Conservation (phyloP, 139 green algal genomes). For the Tetratostichococcus sp. region DNA sequence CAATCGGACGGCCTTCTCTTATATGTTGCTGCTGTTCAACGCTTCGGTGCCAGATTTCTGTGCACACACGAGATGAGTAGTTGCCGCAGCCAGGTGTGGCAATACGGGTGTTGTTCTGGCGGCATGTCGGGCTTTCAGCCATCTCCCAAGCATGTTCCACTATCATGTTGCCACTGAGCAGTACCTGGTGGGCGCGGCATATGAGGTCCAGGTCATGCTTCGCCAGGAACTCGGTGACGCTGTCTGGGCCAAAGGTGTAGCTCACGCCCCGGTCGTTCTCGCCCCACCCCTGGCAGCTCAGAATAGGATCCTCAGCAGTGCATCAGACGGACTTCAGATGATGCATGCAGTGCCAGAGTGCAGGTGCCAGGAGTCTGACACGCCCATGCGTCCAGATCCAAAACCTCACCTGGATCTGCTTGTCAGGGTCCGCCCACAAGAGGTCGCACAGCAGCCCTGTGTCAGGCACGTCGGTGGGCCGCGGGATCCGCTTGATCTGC, state of each 20-base stretch:
- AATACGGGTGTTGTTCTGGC: no score
- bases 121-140: no score
- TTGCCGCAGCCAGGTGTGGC: no score
- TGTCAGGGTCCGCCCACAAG: slow-evolving; percentile 99
- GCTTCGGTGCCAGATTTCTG: no score
- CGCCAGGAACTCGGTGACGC: slow-evolving; percentile 92
- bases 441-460: slow-evolving; percentile 97
- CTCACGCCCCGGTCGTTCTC: slow-evolving; percentile 98
- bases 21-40: no score
- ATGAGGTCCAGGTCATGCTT: slow-evolving; percentile 97
- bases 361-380: no score
- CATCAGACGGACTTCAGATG: no score
- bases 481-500: slow-evolving; percentile 95
- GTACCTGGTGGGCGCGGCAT: slow-evolving; percentile 92
- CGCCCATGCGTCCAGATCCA: no score
- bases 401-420: slow-evolving; percentile 72
- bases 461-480: slow-evolving; percentile 96
- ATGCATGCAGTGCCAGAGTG: no score
- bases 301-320: background rate
- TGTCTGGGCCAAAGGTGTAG: slow-evolving; percentile 97
- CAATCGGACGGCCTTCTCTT: no score
- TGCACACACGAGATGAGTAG: no score
- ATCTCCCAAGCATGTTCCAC: no score
- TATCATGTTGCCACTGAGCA: background rate
- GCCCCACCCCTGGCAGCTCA: slow-evolving; percentile 76